Percentiles rank a stretch among this genome's conserved stretches.
phyloP scores from a whole-genome alignment of 129 eudicot genomes.

The Helichrysum umbraculigerum region DNA sequence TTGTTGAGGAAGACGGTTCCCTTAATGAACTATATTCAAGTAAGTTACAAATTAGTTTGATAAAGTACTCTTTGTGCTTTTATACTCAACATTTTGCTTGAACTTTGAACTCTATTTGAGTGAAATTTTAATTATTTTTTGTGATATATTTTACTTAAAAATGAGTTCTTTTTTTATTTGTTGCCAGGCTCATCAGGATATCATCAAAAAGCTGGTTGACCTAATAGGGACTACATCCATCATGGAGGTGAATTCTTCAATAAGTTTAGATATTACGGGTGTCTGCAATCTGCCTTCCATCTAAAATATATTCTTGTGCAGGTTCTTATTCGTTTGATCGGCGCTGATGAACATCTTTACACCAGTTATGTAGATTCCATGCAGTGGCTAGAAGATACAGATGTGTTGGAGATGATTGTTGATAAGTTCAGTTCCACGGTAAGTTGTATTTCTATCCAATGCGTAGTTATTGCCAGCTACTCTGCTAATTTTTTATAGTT shows the following conservation, averaged over 20 bases:
- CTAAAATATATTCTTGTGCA: constrained; percentile 37
- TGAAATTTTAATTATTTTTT: background rate
- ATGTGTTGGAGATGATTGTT: constrained; percentile 89
- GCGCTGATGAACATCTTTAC: constrained; percentile 94
- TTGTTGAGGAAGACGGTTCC: constrained; percentile 84
- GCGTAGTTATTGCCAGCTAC: constrained; percentile 5
- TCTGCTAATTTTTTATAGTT: constrained; percentile 8
- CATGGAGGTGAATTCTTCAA: constrained; percentile 73
- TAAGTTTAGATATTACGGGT: background rate
- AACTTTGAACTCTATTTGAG: background rate
- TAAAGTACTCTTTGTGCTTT: background rate
- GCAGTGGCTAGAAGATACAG: constrained; percentile 88
- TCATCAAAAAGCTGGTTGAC: constrained; percentile 77
- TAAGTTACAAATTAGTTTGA: constrained; percentile 37
- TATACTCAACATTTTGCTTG: background rate
- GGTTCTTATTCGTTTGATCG: constrained; percentile 94
- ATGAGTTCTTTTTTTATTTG: constrained; percentile 18
- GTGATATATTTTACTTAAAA: background rate
- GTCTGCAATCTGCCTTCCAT: constrained; percentile 8
- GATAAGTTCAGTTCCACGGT: constrained; percentile 93
- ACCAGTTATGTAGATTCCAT: constrained; percentile 59
- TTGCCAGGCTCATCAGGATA: constrained; percentile 74
- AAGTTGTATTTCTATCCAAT: constrained; percentile 35
- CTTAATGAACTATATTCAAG: constrained; percentile 81
- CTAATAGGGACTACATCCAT: constrained; percentile 91